Evolutionary conservation across 1,284 basidiomycete genomes (phyloP), one percentile per base, ranked within the genome.

Genomic region (Rhizoctonia solani): DNA sequence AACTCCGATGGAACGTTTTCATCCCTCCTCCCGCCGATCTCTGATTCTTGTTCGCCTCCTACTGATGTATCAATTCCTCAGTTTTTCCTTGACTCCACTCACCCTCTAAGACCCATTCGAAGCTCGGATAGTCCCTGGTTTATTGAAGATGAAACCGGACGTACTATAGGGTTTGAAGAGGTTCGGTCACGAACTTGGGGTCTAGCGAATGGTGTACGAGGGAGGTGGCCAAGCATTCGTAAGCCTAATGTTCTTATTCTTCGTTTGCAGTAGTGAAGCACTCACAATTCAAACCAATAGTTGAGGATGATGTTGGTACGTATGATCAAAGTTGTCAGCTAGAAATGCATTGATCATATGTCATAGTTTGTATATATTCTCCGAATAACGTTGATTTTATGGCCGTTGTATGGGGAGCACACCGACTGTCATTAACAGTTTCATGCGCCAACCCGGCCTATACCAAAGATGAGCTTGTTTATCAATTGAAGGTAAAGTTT

Each of bases 41-140:
- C 37, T 32, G 34, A 29, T 9, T 46, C 66, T 11, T 81, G 81
- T 14, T 71, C 73, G 68, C 85, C 90, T 69, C 90, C 89, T 11
- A 87, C 89, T 73, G 77, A 91, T 76, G 76, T 91, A 59, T 87
- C 87, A 11, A 80, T 92, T 23, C 81, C 85, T 1, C 90, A 92
- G 76, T 92, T 92, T 75, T 80, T 91, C 49, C 80, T 92, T 29
- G 85, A 88, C 71, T 74, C 75, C 6, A 73, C 81, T 30, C 81
- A 85, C 54, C 80, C 84, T 1, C 69, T 76, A 19, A 79, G 82
- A 37, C 87, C 87, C 0, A 34, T 73, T 9, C 77, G 84, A 16
- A 52, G 54, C 13, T 27, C 39, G 19, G 44, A 69, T 27, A 68
- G 54, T 2, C 85, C 87, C 1, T 90, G 85, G 82, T 77, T 91